Base-by-base conservation (phyloP, 495 filamentous ascomycete species). In the Xylaria flabelliformis region DNA sequence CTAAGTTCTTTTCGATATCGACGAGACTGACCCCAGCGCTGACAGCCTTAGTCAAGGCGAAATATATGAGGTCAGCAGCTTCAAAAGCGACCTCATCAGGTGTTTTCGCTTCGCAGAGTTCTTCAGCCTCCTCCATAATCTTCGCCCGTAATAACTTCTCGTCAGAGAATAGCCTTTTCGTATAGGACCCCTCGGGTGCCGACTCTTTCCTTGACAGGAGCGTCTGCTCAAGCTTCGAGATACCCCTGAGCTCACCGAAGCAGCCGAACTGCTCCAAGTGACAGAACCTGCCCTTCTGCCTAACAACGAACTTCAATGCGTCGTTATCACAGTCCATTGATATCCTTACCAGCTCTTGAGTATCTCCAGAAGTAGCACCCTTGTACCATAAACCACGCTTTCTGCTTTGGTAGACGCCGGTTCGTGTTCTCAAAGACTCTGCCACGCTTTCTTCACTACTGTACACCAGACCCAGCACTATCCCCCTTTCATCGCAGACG, bases 361-460 rank as follows among this genome's bases (percentile, higher is more conserved):
- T 91, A 80, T 98, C 95, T 34, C 96, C 97, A 64, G 95, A 97
- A 10, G 91, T 94, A 44, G 94, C 93, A 29, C 96, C 96, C 82
- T 99, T 99, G 82, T 97, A 94, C 96, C 96, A 99, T 32, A 99
- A 82, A 2, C 95, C 95, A 7, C 95, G 90, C 84, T 97, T 97
- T 44, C 96, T 87, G 79, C 94, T 97, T 80, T 97, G 94, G 79
- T 99, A 99, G 32, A 98, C 96, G 36, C 96, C 96, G 1, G 90
- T 92, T 64, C 95, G 94, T 3, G 94, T 97, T 71, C 89, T 90
- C 58, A 99, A 78, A 29, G 94, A 95, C 81, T 94, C 95, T 13
- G 89, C 84, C 17, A 99, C 90, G 78, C 95, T 98, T 81, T 97
- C 93, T 73, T 91, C 87, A 70, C 91, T 97, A 79, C 94, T 97